These are phyloP conservation scores for Populus trichocarpa DNA, from an alignment of 441 rosid species.

Conservation along the genomic window DNA sequence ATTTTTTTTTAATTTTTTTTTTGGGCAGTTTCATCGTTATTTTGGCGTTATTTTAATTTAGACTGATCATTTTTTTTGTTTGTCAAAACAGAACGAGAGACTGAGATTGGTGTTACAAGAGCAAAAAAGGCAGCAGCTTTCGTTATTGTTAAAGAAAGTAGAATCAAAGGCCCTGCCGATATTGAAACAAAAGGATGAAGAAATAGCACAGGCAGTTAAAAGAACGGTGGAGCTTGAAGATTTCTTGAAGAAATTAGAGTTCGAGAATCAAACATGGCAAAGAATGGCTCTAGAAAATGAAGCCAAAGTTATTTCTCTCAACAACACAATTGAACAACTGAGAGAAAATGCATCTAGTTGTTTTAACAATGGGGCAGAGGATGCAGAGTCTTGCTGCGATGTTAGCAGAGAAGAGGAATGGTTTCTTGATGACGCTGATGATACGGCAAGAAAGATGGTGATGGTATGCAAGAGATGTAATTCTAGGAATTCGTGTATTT, in stretches of 20 bases:
- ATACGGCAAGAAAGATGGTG: too few relatives aligned
- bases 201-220: slow-evolving; percentile 44
- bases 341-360: too few relatives aligned
- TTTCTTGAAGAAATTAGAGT: slow-evolving; percentile 46
- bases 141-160: slow-evolving; percentile 33
- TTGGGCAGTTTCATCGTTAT: background rate
- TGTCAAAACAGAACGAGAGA: slow-evolving; percentile 53
- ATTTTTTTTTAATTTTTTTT: background rate
- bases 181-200: slow-evolving; percentile 57
- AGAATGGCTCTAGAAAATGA: too few relatives aligned
- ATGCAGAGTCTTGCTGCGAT: too few relatives aligned
- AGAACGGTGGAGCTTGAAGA: slow-evolving; percentile 56
- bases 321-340: too few relatives aligned
- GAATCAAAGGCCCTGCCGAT: slow-evolving; percentile 43
- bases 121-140: slow-evolving; percentile 53
- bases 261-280: slow-evolving; percentile 28
- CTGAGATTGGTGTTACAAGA: slow-evolving; percentile 47
- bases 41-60: background rate
- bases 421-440: too few relatives aligned
- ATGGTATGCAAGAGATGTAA: too few relatives aligned
- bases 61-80: background rate
- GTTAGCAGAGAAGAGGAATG: too few relatives aligned
- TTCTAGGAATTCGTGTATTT: too few relatives aligned
- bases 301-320: too few relatives aligned
- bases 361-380: too few relatives aligned